Evolutionary conservation across 495 filamentous ascomycete species (phyloP).

Genomic region (Neurospora intermedia): DNA sequence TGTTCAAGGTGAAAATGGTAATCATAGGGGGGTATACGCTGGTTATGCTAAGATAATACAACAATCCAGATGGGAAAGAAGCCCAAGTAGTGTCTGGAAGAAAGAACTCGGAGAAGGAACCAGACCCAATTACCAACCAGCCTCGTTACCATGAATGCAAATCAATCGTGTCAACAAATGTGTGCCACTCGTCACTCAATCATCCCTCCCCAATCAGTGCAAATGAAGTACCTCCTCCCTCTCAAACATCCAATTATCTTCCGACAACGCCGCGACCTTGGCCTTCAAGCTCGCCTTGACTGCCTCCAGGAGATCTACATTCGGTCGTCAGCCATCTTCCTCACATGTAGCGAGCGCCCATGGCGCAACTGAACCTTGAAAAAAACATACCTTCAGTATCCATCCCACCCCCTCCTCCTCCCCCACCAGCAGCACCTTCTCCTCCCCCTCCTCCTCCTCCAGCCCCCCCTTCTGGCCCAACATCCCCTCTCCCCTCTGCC

Average conservation of each 20-base stretch:
- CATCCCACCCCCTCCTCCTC: neutral
- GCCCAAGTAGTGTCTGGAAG: neutral
- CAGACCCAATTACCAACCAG: neutral
- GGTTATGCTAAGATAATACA: neutral
- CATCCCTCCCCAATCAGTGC: constrained; percentile 7
- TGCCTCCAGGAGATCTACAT: constrained; percentile 57
- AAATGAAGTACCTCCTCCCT: constrained; percentile 45
- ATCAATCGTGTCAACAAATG: neutral
- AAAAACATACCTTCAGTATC: neutral
- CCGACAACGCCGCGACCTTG: constrained; percentile 60
- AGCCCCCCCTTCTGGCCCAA: neutral
- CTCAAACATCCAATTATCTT: constrained; percentile 91
- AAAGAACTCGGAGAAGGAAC: neutral
- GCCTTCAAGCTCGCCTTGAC: constrained; percentile 60
- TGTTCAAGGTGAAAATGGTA: neutral
- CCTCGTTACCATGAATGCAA: neutral
- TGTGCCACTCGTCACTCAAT: neutral
- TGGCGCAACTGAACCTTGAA: neutral
- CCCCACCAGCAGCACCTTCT: neutral
- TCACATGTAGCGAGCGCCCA: too few relatives aligned
- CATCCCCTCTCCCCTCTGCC: neutral
- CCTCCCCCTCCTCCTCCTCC: neutral
- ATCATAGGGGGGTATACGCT: neutral
- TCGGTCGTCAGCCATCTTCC: neutral
- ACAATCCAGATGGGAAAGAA: neutral